Percentiles rank a stretch among this genome's conserved stretches.
Evolutionary conservation across 1,284 basidiomycete genomes (phyloP).

Genomic region (Moesziomyces aphidis): DNA sequence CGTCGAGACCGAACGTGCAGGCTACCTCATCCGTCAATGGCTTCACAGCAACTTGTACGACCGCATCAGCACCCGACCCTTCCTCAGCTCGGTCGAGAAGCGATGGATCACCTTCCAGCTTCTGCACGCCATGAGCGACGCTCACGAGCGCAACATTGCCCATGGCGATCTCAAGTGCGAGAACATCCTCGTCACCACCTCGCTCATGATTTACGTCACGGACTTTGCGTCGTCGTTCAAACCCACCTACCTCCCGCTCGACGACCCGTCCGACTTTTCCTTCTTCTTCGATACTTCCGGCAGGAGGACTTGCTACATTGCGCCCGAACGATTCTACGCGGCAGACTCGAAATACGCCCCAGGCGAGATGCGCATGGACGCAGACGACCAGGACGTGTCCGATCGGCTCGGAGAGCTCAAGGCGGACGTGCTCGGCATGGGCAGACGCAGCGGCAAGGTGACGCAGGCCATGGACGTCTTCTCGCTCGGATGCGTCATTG

Average conservation of each 20-base stretch:
- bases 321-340: conserved; percentile 94
- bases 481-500: conserved; percentile 92
- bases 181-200: conserved; percentile 95
- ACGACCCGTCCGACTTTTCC: conserved; percentile 97
- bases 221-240: conserved; percentile 96
- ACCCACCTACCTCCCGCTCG: conserved; percentile 91
- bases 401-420: conserved; percentile 35
- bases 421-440: conserved; percentile 54
- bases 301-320: conserved; percentile 92
- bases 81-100: conserved; percentile 91
- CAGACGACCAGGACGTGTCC: conserved; percentile 4
- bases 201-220: conserved; percentile 93
- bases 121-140: conserved; percentile 83
- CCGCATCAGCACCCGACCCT: conserved; percentile 96
- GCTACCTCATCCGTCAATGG: conserved; percentile 95
- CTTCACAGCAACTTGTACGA: conserved; percentile 95
- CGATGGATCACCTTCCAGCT: conserved; percentile 98
- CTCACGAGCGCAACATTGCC: conserved; percentile 81
- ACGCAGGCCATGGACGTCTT: conserved; percentile 99
- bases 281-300: conserved; percentile 98
- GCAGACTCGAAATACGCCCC: conserved; percentile 73
- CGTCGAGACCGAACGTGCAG: conserved; percentile 94
- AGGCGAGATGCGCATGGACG: background rate
- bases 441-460: conserved; percentile 79
- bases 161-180: conserved; percentile 99